Percentiles rank a stretch among this genome's conserved stretches.
phyloP scores from a whole-genome alignment of 108 stramenopile genomes.

The Fistulifera solaris region DNA sequence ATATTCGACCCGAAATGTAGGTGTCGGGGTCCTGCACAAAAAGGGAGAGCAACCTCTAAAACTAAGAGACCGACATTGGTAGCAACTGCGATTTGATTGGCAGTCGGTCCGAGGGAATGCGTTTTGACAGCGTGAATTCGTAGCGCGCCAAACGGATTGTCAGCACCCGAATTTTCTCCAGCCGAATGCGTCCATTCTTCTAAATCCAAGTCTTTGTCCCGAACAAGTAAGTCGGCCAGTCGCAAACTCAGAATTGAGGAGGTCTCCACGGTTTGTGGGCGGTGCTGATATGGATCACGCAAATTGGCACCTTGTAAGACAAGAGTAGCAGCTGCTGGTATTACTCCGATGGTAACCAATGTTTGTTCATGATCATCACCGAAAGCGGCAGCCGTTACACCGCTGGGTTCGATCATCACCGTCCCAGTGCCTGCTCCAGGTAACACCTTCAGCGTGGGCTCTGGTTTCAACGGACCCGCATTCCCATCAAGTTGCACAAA shows the following conservation, averaged over 20 bases:
- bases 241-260: conserved; percentile 14
- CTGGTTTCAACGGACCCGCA: conserved; percentile 1
- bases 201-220: conserved; percentile 10
- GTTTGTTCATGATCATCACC: conserved; percentile 10
- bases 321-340: conserved; percentile 32
- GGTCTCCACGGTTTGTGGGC: too few species aligned
- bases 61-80: conserved; percentile 29
- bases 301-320: conserved; percentile 21
- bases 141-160: not conserved
- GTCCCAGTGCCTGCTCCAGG: conserved; percentile 15
- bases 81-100: conserved; percentile 18
- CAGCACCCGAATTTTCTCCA: too few species aligned
- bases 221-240: conserved; percentile 13
- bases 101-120: conserved; percentile 9
- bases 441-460: conserved; percentile 24
- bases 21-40: conserved; percentile 20
- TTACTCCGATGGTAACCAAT: conserved; percentile 20
- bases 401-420: conserved; percentile 18
- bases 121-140: conserved; percentile 18
- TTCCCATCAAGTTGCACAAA: not conserved
- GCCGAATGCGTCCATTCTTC: not conserved
- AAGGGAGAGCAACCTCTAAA: conserved; percentile 10
- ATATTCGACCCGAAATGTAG: conserved; percentile 35
- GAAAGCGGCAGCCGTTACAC: conserved; percentile 32
- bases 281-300: not conserved